Evolutionary conservation across 805 yeast genomes (phyloP).

Genomic region (Priceomyces carsonii): DNA sequence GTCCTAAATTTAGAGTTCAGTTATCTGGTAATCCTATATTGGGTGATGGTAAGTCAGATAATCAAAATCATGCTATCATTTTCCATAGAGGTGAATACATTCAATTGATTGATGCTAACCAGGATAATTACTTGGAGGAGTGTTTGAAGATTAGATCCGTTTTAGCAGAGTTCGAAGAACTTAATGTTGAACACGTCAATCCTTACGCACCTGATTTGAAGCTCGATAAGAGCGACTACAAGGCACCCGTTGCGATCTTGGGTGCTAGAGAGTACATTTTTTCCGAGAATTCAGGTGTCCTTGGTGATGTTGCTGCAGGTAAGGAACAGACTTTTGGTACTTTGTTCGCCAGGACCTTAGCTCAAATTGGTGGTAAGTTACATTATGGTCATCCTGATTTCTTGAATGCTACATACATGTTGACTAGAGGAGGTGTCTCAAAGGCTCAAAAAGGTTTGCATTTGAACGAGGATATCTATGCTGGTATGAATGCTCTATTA

Average conservation of each 20-base stretch:
- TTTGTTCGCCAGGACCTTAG: constrained; percentile 76
- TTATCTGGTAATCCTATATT: constrained; percentile 80
- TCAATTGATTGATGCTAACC: constrained; percentile 82
- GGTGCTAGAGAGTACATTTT: constrained; percentile 85
- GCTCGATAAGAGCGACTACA: constrained; percentile 48
- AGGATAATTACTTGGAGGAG: constrained; percentile 80
- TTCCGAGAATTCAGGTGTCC: constrained; percentile 77
- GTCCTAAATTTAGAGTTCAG: constrained; percentile 62
- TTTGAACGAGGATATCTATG: constrained; percentile 82
- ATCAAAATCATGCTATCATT: constrained; percentile 74
- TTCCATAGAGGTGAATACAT: constrained; percentile 80
- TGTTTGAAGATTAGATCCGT: constrained; percentile 76
- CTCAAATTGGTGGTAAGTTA: constrained; percentile 78
- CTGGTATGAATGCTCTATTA: constrained; percentile 77
- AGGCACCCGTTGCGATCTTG: constrained; percentile 72
- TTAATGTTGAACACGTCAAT: constrained; percentile 61
- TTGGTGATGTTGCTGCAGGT: constrained; percentile 87
- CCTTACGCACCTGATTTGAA: constrained; percentile 78
- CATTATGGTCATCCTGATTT: constrained; percentile 91
- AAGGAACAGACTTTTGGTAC: constrained; percentile 89
- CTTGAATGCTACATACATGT: constrained; percentile 72
- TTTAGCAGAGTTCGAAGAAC: constrained; percentile 75
- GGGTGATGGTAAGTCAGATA: constrained; percentile 85
- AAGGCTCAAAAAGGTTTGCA: constrained; percentile 84
- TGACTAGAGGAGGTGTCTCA: constrained; percentile 84